phyloP scores from a whole-genome alignment of 805 yeast species.

The Starmerella sirachaensis region DNA sequence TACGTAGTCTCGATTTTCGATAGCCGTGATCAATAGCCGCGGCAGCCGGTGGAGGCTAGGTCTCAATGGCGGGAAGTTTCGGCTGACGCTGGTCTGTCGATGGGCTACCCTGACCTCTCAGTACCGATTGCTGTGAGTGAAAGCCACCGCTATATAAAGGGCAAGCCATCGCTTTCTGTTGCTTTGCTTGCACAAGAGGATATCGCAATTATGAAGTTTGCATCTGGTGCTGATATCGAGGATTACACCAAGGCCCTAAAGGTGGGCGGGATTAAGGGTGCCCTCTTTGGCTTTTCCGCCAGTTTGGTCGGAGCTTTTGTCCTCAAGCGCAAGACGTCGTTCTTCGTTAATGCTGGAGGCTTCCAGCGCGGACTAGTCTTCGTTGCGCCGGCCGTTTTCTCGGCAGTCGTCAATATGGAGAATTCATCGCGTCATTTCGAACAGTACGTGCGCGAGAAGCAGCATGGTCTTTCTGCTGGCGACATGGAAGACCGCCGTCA shows the following conservation, averaged over 20 bases:
- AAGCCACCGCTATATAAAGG: too few species aligned
- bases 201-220: slow-evolving; percentile 46
- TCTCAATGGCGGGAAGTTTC: too few species aligned
- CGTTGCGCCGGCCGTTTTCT: slow-evolving; percentile 54
- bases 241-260: slow-evolving; percentile 51
- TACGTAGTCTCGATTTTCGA: too few species aligned
- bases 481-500: neutral
- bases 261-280: slow-evolving; percentile 47
- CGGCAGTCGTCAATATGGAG: slow-evolving; percentile 57
- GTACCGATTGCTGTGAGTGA: too few species aligned
- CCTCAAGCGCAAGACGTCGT: slow-evolving; percentile 33
- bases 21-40: too few species aligned
- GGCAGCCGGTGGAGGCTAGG: too few species aligned
- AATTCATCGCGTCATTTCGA: slow-evolving; percentile 59
- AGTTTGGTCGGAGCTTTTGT: slow-evolving; percentile 41
- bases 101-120: too few species aligned
- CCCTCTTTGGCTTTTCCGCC: slow-evolving; percentile 46
- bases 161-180: too few species aligned
- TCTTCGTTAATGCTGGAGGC: slow-evolving; percentile 21
- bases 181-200: too few species aligned
- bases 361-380: slow-evolving; percentile 45
- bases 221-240: slow-evolving; percentile 51
- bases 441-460: slow-evolving; percentile 40
- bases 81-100: too few species aligned
- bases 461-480: slow-evolving; percentile 14